Conservation (phyloP, 768 basidiomycete genomes). For the Tricholoma hemisulphureum region DNA sequence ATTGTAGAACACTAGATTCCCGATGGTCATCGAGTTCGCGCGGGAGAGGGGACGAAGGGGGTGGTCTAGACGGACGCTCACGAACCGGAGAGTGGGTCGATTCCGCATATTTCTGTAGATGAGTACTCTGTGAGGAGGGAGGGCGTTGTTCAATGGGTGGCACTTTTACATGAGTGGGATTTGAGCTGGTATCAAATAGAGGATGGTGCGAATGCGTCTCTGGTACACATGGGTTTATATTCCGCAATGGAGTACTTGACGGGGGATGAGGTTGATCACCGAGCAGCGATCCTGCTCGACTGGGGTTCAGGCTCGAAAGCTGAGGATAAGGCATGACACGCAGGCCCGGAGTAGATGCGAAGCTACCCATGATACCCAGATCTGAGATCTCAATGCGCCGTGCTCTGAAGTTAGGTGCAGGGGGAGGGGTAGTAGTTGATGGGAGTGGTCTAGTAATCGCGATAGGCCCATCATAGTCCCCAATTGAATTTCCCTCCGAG, state of each 20-base stretch:
- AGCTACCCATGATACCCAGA: background rate
- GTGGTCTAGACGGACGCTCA: background rate
- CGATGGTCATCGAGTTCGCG: background rate
- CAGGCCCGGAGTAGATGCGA: background rate
- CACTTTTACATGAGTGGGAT: background rate
- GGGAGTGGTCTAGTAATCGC: conserved; percentile 14
- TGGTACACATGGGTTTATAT: background rate
- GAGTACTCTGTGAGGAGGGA: background rate
- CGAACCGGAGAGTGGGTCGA: background rate
- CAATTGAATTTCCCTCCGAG: background rate
- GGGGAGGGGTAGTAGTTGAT: conserved; percentile 24
- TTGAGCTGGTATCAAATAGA: background rate
- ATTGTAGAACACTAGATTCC: background rate
- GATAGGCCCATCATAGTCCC: conserved; percentile 1
- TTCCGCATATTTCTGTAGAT: background rate
- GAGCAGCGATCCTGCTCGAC: background rate
- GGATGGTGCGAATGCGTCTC: background rate
- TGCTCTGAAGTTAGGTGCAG: conserved; percentile 13
- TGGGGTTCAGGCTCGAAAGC: background rate
- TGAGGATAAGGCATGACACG: background rate
- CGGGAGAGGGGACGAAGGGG: background rate
- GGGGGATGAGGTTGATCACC: background rate
- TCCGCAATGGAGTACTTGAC: background rate
- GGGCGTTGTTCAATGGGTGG: background rate
- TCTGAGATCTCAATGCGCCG: background rate